Evolutionary conservation across 129 eudicot species (phyloP).

Genomic region (Kitagawia praeruptora): DNA sequence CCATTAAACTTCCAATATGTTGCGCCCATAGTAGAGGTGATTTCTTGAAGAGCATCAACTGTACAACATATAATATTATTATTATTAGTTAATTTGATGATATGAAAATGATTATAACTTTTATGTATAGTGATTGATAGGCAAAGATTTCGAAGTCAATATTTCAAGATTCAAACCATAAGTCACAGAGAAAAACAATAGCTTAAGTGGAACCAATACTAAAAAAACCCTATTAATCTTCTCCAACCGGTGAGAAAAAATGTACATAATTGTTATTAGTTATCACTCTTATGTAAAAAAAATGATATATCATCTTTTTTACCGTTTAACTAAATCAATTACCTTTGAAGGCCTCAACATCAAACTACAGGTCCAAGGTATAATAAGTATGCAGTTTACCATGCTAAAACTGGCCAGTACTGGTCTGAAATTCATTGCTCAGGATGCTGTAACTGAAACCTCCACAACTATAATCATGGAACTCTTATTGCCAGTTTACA

Average conservation of each 20-base stretch:
- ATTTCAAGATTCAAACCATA: background rate
- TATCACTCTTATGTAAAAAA: background rate
- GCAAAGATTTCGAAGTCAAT: background rate
- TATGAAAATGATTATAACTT: background rate
- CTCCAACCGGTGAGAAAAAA: no score
- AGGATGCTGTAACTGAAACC: background rate
- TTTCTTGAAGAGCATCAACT: constrained; percentile 57
- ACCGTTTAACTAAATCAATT: background rate
- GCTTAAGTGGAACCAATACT: background rate
- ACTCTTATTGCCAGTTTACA: background rate
- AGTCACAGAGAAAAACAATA: background rate
- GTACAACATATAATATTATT: background rate
- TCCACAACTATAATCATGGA: background rate
- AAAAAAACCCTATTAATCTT: background rate
- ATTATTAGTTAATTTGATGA: background rate
- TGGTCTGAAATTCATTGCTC: background rate
- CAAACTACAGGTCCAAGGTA: background rate
- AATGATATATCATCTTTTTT: background rate
- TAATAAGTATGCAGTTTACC: background rate
- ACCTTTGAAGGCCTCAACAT: background rate
- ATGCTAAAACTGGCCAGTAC: background rate
- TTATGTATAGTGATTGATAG: background rate
- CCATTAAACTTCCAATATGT: constrained; percentile 56
- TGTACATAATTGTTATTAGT: background rate
- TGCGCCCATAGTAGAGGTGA: constrained; percentile 66